Conservation (phyloP, 495 filamentous ascomycete genomes). For the Arthonia radiata region DNA sequence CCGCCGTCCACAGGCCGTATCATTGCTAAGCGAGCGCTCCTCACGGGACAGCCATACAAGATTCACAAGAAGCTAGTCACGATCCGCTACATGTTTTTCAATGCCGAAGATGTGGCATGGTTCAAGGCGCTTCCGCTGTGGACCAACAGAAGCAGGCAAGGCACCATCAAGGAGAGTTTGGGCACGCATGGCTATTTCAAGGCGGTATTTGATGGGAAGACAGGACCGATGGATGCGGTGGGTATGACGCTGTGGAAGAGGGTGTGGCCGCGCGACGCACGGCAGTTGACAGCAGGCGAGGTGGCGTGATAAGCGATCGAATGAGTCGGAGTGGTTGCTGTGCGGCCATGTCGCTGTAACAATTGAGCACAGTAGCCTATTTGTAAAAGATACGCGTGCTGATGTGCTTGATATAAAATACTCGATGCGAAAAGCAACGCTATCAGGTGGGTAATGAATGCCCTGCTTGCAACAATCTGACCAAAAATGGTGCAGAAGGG, state of each 20-base stretch:
- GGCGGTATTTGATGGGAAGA: slow-evolving; percentile 83
- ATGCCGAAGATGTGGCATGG: slow-evolving; percentile 77
- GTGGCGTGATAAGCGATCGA: no score
- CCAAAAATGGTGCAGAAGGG: no score
- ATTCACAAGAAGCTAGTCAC: slow-evolving; percentile 95
- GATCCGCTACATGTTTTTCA: slow-evolving; percentile 98
- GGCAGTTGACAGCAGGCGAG: no score
- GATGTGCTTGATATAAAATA: no score
- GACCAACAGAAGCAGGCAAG: slow-evolving; percentile 69
- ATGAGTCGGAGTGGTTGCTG: no score
- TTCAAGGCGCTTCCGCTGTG: slow-evolving; percentile 90
- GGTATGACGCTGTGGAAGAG: slow-evolving; percentile 87
- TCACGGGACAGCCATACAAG: slow-evolving; percentile 92
- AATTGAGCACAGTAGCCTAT: no score
- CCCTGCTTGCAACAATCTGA: no score
- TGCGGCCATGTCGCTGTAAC: no score
- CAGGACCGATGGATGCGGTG: slow-evolving; percentile 83
- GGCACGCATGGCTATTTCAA: slow-evolving; percentile 99
- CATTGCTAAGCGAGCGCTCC: slow-evolving; percentile 77
- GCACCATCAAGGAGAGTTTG: slow-evolving; percentile 76
- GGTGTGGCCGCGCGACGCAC: slow-evolving; percentile 76
- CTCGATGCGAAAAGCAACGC: no score
- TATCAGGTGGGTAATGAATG: no score
- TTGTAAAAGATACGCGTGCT: no score
- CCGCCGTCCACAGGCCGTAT: slow-evolving; percentile 56